Evolutionary conservation across 345 rosid genomes (phyloP), one percentile per base, ranked within the genome.

Genomic region (Angophora floribunda): DNA sequence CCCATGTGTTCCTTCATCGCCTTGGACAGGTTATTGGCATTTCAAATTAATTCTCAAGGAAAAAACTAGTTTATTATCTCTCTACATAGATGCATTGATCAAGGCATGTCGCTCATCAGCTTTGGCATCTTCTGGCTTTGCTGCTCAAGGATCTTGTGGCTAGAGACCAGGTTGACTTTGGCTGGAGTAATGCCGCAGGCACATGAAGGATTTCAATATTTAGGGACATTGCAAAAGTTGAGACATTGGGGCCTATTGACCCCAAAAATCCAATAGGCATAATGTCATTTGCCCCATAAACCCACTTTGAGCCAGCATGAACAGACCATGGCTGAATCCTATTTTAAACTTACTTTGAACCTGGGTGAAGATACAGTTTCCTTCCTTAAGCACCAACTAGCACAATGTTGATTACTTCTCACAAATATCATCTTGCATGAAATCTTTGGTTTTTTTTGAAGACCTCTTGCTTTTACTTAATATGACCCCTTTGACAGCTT

Each of bases 401-500:
- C 49, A 41, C 28, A 19, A 19, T 75, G 45, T 75, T 0, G 49
- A 75, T 41, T 41, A 75, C 84, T 19, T 75, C 49, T 75, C 2
- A 75, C 26, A 19, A 75, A 1, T 41, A 41, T 41, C 28, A 26
- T 22, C 49, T 6, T 26, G 84, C 84, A 10, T 75, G 21, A 63
- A 36, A 19, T 75, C 84, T 41, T 41, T 26, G 32, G 67, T 4
- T 28, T 61, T 61, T 61, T 61, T 61, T 12, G 28, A 75, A 21
- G 26, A 86, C 88, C 51, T 55, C n/a, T 15, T 75, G 53, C 61
- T 28, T 79, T 13, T 49, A 65, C 91, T 88, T 17, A 89, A 41
- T 87, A 47, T 50, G 13, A 75, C 26, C 44, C 7, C 88, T 61
- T 89, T 85, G 88, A 89, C 95, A 96, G 99, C 94, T 93, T 51